Conservation (phyloP, 306 rosid species). For the Echinosophora koreensis region DNA sequence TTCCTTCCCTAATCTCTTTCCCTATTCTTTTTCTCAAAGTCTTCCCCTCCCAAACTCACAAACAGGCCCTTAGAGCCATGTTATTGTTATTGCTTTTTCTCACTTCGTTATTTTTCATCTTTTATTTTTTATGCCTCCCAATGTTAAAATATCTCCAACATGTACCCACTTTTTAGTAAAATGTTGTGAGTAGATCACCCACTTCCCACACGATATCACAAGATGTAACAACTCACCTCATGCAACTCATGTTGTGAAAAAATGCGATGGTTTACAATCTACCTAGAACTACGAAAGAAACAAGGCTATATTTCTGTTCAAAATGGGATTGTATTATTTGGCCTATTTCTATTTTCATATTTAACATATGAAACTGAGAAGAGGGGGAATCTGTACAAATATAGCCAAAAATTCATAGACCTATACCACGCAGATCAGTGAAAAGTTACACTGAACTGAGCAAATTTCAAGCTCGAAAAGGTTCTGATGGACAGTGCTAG, state of each 20-base stretch:
- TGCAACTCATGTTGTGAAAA: background rate
- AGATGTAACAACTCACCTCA: too few relatives aligned
- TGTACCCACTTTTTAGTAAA: too few relatives aligned
- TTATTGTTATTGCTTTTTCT: too few relatives aligned
- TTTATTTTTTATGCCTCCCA: too few relatives aligned
- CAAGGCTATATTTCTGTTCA: constrained; percentile 40
- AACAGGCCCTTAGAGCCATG: too few relatives aligned
- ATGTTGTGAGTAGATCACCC: too few relatives aligned
- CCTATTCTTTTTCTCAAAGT: too few relatives aligned
- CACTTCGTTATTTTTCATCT: too few relatives aligned
- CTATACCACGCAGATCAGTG: constrained; percentile 60
- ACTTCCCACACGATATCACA: too few relatives aligned
- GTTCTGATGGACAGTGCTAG: constrained; percentile 39
- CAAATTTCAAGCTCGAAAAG: constrained; percentile 53
- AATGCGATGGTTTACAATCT: background rate
- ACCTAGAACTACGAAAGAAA: constrained; percentile 22
- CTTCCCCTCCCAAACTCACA: too few relatives aligned
- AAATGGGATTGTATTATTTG: constrained; percentile 70
- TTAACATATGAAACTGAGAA: constrained; percentile 55
- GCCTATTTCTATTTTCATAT: constrained; percentile 63
- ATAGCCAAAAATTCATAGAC: constrained; percentile 68
- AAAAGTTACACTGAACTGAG: constrained; percentile 53
- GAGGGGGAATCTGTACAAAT: constrained; percentile 75
- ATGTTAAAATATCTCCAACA: too few relatives aligned
- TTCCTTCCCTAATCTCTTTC: too few relatives aligned